phyloP scores from a whole-genome alignment of 495 filamentous ascomycete species.

The Glutinoglossum americanum region DNA sequence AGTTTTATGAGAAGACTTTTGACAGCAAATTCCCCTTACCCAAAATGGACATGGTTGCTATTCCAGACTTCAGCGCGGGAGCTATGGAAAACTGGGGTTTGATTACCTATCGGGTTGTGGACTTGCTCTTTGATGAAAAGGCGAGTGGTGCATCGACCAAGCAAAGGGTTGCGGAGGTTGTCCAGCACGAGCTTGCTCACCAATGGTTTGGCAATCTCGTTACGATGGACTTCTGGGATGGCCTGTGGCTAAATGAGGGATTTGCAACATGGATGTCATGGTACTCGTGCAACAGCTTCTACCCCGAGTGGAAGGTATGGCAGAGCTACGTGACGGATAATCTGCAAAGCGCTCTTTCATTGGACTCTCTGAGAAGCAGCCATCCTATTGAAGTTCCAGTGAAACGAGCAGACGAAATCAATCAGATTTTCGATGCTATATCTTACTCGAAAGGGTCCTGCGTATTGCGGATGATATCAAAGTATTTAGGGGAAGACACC shows the following conservation, averaged over 20 bases:
- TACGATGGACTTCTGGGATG: conserved; percentile 99
- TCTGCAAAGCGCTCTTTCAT: conserved; percentile 62
- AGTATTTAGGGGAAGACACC: conserved; percentile 74
- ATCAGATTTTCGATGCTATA: conserved; percentile 97
- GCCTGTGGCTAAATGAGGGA: conserved; percentile 93
- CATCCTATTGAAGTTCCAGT: conserved; percentile 96
- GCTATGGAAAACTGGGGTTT: conserved; percentile 99
- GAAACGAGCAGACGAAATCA: conserved; percentile 84
- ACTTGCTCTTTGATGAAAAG: conserved; percentile 81
- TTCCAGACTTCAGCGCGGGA: conserved; percentile 81
- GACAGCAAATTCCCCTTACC: conserved; percentile 41
- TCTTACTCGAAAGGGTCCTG: conserved; percentile 95
- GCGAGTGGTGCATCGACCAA: conserved; percentile 77
- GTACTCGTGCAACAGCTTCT: conserved; percentile 69
- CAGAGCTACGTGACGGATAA: conserved; percentile 81
- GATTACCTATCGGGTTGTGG: conserved; percentile 84
- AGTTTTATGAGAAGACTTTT: conserved; percentile 61
- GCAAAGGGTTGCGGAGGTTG: conserved; percentile 80
- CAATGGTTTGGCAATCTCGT: conserved; percentile 99
- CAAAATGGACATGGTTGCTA: conserved; percentile 98
- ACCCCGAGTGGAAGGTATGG: conserved; percentile 99
- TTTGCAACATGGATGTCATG: conserved; percentile 77
- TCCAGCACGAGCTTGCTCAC: conserved; percentile 93
- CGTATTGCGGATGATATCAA: conserved; percentile 92
- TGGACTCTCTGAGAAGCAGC: conserved; percentile 82